These are phyloP conservation scores for Fusarium multiceps DNA, from an alignment of 2,329 filamentous ascomycete genomes.

Conservation along the genomic window DNA sequence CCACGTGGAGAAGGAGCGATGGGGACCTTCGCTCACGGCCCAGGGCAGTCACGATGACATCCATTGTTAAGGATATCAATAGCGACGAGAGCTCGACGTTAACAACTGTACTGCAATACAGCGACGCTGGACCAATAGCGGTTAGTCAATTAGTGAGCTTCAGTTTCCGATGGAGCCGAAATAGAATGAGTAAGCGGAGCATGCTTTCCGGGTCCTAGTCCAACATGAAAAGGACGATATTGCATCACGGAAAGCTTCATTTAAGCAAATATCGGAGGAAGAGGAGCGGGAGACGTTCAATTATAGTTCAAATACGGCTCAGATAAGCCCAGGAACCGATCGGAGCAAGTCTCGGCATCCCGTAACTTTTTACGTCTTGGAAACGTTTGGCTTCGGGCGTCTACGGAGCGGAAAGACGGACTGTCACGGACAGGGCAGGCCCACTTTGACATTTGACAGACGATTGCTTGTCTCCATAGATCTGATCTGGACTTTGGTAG, in stretches of 20 bases:
- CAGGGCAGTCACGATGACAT: neutral
- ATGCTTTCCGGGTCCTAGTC: conserved; percentile 6
- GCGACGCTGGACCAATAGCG: conserved; percentile 13
- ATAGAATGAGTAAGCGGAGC: conserved; percentile 17
- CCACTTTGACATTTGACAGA: conserved; percentile 5
- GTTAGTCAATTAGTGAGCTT: conserved; percentile 11
- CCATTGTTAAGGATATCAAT: neutral
- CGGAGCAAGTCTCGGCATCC: conserved; percentile 24
- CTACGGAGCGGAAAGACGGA: conserved; percentile 31
- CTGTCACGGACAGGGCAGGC: neutral
- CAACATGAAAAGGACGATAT: neutral
- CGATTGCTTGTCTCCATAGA: conserved; percentile 1
- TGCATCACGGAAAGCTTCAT: neutral
- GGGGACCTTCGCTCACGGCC: neutral
- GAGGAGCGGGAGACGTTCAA: conserved; percentile 33
- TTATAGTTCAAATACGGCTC: conserved; percentile 32
- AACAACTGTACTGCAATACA: conserved; percentile 20
- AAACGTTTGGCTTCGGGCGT: conserved; percentile 34
- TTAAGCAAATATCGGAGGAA: neutral
- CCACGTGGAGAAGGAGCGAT: conserved; percentile 28
- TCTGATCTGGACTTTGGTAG: conserved; percentile 6
- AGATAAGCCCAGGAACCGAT: conserved; percentile 23
- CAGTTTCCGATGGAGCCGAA: conserved; percentile 9
- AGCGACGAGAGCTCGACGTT: neutral
- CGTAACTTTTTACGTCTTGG: conserved; percentile 3